Evolutionary conservation across 2,329 filamentous ascomycete genomes (phyloP).

Genomic region (Neonectria neomacrospora): DNA sequence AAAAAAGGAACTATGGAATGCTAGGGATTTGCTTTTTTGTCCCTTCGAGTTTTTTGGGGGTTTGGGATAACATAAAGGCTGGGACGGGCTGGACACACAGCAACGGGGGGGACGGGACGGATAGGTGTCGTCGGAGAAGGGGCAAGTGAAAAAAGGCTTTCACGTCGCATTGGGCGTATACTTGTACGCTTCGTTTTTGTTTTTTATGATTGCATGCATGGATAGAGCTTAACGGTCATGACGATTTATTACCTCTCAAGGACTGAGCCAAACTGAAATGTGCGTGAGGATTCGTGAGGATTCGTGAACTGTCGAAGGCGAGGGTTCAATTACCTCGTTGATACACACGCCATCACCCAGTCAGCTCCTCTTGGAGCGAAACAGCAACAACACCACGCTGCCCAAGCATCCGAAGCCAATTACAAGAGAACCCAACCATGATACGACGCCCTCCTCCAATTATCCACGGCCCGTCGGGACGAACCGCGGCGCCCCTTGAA

Average conservation of each 20-base stretch:
- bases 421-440: background rate
- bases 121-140: slow-evolving; percentile 15
- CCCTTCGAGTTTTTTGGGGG: slow-evolving; percentile 6
- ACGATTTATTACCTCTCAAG: slow-evolving; percentile 18
- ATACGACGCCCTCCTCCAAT: background rate
- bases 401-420: background rate
- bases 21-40: background rate
- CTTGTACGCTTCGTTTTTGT: slow-evolving; percentile 22
- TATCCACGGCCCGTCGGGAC: slow-evolving; percentile 2
- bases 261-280: background rate
- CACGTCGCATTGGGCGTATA: slow-evolving; percentile 28
- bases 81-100: slow-evolving; percentile 11
- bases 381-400: background rate
- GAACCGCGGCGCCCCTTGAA: background rate
- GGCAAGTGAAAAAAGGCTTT: slow-evolving; percentile 6
- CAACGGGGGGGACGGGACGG: slow-evolving; percentile 8
- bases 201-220: slow-evolving; percentile 32
- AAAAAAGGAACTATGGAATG: slow-evolving; percentile 1
- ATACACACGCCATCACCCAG: no score
- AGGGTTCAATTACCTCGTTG: no score
- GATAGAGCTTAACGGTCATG: slow-evolving; percentile 36
- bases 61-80: slow-evolving; percentile 28
- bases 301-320: no score
- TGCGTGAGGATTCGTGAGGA: background rate
- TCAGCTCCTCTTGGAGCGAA: background rate